Base-by-base conservation (phyloP, 148 eudicot species). In the Amaranthus palmeri region DNA sequence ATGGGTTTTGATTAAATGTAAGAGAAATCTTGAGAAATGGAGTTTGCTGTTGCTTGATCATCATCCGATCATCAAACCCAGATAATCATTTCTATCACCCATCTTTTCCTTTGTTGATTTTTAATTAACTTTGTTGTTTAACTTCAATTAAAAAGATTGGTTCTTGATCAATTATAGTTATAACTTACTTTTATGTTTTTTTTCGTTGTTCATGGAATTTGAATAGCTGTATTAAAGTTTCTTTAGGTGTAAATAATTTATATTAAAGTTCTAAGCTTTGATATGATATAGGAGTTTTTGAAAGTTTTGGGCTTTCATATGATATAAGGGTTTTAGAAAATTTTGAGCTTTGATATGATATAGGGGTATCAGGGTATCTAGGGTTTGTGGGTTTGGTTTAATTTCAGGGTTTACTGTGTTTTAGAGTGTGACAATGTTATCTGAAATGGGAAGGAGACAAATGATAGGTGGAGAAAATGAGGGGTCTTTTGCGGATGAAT, bases 401-500 rank as follows among this genome's bases (percentile, higher is more conserved):
- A 51, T 45, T 66, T 47, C 7, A 69, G 13, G 17, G 7, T 18
- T 46, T 14, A 18, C 51, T 36, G 42, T 65, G 51, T 46, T 55
- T 10, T 46, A 54, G 54, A 7, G 72, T 6, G 53, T 54, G 69
- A 84, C 61, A 64, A 88, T 91, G 93, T 55, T 87, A 56, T 87
- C 93, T 73, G 93, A 88, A 71, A 69, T 84, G 82, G 88, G 89
- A 63, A 86, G 90, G 80, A 84, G 87, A 65, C 90, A 84, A 18
- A 71, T 86, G 84, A 64, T 86, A 43, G 84, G 87, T 14, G 88
- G 85, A 72, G 78, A 61, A 11, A 83, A 74, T 54, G 95, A 91
- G 11, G 92, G 90, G 59, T 88, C 96, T 46, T 90, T 76, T 76
- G 93, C 88, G 15, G 99, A 92, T 73, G 97, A 88, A 11, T 82